phyloP scores from a whole-genome alignment of 371 early-diverging fungal species.

The Mucor piriformis region DNA sequence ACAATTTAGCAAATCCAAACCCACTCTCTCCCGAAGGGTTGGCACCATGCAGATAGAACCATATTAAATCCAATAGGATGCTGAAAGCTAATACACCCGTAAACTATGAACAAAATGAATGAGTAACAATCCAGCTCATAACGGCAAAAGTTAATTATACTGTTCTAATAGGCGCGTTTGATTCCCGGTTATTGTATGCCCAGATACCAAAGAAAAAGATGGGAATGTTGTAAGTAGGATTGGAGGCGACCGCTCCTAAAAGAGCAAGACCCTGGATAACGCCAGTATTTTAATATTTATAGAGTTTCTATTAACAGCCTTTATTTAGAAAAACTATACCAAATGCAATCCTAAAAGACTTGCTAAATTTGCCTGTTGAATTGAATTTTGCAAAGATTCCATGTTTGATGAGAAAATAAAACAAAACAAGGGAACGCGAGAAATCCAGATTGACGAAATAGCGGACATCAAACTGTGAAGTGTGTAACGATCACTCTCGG shows the following conservation, averaged over 20 bases:
- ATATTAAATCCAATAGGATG: slow-evolving; percentile 47
- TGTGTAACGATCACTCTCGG: no score
- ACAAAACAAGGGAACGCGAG: neutral
- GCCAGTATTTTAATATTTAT: neutral
- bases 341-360: slow-evolving; percentile 50
- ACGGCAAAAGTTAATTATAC: slow-evolving; percentile 16
- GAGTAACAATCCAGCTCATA: neutral
- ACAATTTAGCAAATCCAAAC: slow-evolving; percentile 48
- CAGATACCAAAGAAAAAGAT: slow-evolving; percentile 57
- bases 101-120: slow-evolving; percentile 26
- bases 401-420: slow-evolving; percentile 17
- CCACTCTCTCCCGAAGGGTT: slow-evolving; percentile 42
- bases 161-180: slow-evolving; percentile 51
- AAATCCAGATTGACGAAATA: neutral
- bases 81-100: slow-evolving; percentile 44
- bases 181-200: slow-evolving; percentile 54
- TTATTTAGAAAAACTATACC: slow-evolving; percentile 20
- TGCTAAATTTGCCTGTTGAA: slow-evolving; percentile 52
- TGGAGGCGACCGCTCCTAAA: slow-evolving; percentile 43
- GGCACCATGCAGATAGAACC: slow-evolving; percentile 49
- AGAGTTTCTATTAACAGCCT: neutral
- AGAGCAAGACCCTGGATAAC: slow-evolving; percentile 40
- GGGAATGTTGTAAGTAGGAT: slow-evolving; percentile 53
- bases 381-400: slow-evolving; percentile 39
- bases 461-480: no score